These are phyloP conservation scores for Beauveria scarabaeidicola DNA, from an alignment of 2,329 filamentous ascomycete genomes.

Conservation along the genomic window DNA sequence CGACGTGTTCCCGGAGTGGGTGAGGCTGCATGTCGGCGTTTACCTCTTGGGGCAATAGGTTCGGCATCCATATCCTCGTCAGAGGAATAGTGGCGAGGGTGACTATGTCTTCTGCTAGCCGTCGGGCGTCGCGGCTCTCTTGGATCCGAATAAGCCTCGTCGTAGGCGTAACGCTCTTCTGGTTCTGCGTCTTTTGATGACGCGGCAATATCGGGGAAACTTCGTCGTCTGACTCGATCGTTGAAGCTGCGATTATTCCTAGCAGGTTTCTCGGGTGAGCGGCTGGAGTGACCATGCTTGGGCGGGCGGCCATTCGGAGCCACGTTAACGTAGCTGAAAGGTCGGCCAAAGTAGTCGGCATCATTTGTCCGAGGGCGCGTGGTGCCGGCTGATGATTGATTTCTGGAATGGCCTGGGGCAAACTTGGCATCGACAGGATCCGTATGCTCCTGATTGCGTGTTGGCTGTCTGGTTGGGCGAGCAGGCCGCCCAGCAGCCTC, in stretches of 20 bases:
- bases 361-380: conserved; percentile 22
- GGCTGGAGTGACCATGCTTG: conserved; percentile 21
- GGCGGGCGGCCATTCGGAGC: conserved; percentile 29
- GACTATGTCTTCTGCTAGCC: conserved; percentile 38
- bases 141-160: conserved; percentile 27
- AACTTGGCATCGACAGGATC: conserved; percentile 29
- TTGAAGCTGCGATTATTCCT: conserved; percentile 30
- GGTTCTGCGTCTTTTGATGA: conserved; percentile 21
- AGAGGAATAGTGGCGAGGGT: conserved; percentile 35
- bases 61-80: conserved; percentile 32
- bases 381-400: conserved; percentile 19
- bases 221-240: conserved; percentile 36
- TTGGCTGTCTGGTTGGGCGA: conserved; percentile 14
- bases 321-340: conserved; percentile 33
- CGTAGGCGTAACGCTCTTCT: conserved; percentile 19
- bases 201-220: conserved; percentile 42
- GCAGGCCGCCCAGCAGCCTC: conserved; percentile 40
- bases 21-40: conserved; percentile 13
- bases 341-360: conserved; percentile 25
- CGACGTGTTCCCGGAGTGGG: conserved; percentile 9
- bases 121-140: conserved; percentile 21
- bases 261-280: conserved; percentile 25
- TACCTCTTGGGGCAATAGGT: conserved; percentile 18
- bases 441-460: conserved; percentile 17
- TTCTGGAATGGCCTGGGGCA: conserved; percentile 27